Evolutionary conservation across 2,329 filamentous ascomycete genomes (phyloP).

Genomic region (Lasiodiplodia hormozganensis): DNA sequence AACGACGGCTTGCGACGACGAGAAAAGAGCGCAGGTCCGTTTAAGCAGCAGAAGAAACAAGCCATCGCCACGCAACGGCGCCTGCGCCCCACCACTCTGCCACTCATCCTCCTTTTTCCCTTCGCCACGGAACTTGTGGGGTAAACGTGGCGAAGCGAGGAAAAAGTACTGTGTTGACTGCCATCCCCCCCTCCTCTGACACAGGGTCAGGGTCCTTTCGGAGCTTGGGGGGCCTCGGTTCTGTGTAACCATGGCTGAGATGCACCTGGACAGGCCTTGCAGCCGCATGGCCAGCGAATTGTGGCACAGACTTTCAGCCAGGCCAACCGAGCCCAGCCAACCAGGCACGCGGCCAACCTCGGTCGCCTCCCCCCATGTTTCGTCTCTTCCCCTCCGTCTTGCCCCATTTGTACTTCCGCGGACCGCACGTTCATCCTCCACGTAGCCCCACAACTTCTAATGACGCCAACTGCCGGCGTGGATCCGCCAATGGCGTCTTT

Average conservation of each 20-base stretch:
- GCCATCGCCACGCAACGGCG: conserved; percentile 7
- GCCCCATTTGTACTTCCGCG: neutral
- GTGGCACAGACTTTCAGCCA: neutral
- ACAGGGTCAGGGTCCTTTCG: conserved; percentile 47
- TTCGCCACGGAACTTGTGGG: neutral
- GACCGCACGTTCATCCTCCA: neutral
- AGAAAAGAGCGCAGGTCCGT: neutral
- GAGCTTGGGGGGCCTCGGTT: neutral
- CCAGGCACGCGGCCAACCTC: neutral
- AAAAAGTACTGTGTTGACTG: neutral
- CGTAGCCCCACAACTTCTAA: neutral
- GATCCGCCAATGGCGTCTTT: neutral
- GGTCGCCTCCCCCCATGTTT: neutral
- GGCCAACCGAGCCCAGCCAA: neutral
- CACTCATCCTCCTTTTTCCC: neutral
- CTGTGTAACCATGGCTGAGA: neutral
- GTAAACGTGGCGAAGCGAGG: conserved; percentile 29
- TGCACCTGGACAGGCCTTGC: neutral
- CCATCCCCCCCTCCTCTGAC: conserved; percentile 28
- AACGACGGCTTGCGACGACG: too few relatives aligned
- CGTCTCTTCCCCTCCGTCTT: neutral
- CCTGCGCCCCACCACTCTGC: neutral
- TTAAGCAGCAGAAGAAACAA: conserved; percentile 21
- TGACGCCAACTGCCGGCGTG: neutral
- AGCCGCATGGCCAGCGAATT: neutral